phyloP scores from a whole-genome alignment of 805 yeast species.

The Yamadazyma ubonensis region DNA sequence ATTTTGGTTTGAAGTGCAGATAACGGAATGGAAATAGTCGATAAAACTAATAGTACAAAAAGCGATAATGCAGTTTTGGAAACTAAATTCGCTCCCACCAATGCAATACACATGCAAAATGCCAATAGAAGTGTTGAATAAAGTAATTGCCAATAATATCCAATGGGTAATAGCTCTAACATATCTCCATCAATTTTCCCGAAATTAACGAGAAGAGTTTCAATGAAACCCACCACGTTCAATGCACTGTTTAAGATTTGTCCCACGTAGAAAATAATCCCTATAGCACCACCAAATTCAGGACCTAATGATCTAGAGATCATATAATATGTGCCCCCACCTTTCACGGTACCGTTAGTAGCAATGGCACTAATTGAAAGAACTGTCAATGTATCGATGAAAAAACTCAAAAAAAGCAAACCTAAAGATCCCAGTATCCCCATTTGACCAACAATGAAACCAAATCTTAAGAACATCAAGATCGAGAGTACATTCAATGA shows the following conservation, averaged over 20 bases:
- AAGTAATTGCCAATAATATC: conserved; percentile 62
- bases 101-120: conserved; percentile 69
- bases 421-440: conserved; percentile 79
- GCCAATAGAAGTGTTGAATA: conserved; percentile 73
- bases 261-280: conserved; percentile 90
- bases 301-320: conserved; percentile 93
- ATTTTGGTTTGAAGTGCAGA: conserved; percentile 69
- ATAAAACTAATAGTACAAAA: conserved; percentile 61
- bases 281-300: conserved; percentile 97
- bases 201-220: conserved; percentile 81
- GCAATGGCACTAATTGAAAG: conserved; percentile 92
- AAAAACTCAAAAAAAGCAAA: conserved; percentile 68
- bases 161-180: conserved; percentile 59
- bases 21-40: conserved; percentile 80
- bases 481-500: conserved; percentile 89
- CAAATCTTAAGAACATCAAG: conserved; percentile 92
- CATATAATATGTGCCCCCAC: conserved; percentile 99
- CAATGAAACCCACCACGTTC: conserved; percentile 94
- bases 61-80: conserved; percentile 78
- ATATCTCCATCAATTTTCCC: conserved; percentile 61
- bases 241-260: conserved; percentile 89
- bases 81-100: conserved; percentile 78
- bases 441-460: conserved; percentile 92
- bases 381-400: conserved; percentile 81
- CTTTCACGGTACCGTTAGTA: conserved; percentile 95